These are phyloP conservation scores for Fusarium verticillioides DNA, from an alignment of 2,329 filamentous ascomycete genomes.

Conservation along the genomic window DNA sequence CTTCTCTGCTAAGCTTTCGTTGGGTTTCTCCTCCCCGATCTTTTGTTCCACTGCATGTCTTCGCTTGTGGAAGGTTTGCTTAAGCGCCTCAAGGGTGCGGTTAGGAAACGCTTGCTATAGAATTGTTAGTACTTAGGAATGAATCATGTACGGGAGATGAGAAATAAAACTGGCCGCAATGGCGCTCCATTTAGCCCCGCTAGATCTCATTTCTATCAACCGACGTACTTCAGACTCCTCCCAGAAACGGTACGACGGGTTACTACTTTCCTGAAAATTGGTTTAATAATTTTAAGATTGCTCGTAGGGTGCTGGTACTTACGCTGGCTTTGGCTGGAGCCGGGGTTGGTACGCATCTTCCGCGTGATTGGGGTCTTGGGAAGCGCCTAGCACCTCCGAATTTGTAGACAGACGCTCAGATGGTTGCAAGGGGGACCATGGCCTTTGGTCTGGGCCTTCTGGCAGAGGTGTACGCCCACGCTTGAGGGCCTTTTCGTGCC, in stretches of 20 bases:
- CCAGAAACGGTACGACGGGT: not conserved
- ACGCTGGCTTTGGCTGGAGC: not conserved
- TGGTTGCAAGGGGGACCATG: not conserved
- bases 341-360: not conserved
- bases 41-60: not conserved
- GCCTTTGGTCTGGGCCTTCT: not conserved
- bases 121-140: not conserved
- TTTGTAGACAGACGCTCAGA: not conserved
- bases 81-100: not conserved
- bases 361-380: not conserved
- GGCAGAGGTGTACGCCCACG: not conserved
- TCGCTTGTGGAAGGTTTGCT: not conserved
- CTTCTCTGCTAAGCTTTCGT: not conserved
- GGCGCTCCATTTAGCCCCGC: not conserved
- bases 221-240: not conserved
- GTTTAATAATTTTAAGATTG: not conserved
- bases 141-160: not conserved
- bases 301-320: not conserved
- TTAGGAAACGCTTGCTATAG: not conserved
- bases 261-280: not conserved
- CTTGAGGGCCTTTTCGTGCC: not conserved
- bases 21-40: not conserved
- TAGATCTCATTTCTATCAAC: not conserved
- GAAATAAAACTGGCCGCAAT: not conserved
- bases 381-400: not conserved